These are phyloP conservation scores for Boletus fagicola DNA, from an alignment of 768 basidiomycete genomes.

Conservation along the genomic window DNA sequence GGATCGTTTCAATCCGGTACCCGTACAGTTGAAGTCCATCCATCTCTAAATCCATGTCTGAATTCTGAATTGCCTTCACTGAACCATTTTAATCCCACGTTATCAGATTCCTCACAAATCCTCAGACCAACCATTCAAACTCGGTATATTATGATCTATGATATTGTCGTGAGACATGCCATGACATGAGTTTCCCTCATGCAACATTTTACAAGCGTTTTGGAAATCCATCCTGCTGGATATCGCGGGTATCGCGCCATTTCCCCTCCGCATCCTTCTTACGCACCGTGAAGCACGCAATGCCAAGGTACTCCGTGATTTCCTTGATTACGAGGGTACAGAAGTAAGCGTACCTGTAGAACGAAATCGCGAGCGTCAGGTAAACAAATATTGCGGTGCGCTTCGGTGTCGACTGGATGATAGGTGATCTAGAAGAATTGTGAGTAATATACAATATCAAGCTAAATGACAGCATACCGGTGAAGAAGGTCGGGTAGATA, in stretches of 20 bases:
- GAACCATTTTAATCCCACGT: too few relatives aligned
- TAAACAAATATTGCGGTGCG: slow-evolving; percentile 71
- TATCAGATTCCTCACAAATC: too few relatives aligned
- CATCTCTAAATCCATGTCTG: too few relatives aligned
- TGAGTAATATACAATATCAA: slow-evolving; percentile 7
- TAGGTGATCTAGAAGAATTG: slow-evolving; percentile 49
- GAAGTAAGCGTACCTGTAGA: slow-evolving; percentile 73
- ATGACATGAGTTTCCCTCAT: neutral
- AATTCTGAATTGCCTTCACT: too few relatives aligned
- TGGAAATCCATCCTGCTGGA: slow-evolving; percentile 24
- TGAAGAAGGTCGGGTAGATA: slow-evolving; percentile 69
- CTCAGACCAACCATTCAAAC: neutral
- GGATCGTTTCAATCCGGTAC: too few relatives aligned
- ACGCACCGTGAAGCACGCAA: slow-evolving; percentile 91
- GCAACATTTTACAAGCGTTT: slow-evolving; percentile 19
- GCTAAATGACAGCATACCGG: slow-evolving; percentile 44
- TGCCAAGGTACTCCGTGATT: slow-evolving; percentile 89
- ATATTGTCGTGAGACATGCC: neutral
- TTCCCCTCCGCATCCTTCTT: slow-evolving; percentile 73
- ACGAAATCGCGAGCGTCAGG: slow-evolving; percentile 63
- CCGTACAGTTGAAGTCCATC: too few relatives aligned
- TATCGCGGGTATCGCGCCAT: slow-evolving; percentile 45
- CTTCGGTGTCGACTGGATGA: slow-evolving; percentile 68
- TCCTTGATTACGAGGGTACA: slow-evolving; percentile 79
- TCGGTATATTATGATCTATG: slow-evolving; percentile 1